These are phyloP conservation scores for Saccharomycopsis phalli DNA, from an alignment of 1,139 yeast genomes.

Conservation along the genomic window DNA sequence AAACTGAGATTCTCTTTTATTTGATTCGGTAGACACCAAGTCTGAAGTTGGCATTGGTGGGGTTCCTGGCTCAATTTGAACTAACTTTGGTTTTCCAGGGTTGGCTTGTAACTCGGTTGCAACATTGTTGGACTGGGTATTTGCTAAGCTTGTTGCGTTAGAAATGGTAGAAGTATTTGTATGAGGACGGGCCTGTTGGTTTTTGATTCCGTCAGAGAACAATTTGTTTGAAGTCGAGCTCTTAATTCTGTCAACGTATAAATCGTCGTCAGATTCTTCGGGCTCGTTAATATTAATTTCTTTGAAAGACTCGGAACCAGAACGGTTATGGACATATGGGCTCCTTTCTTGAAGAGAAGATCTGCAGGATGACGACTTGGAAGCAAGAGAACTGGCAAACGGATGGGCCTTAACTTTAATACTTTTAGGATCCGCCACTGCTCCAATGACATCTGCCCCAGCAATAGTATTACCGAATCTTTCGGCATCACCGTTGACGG, in stretches of 20 bases:
- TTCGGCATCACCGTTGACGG: conserved; percentile 9
- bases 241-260: not conserved
- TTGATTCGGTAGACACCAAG: conserved; percentile 8
- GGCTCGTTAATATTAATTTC: not conserved
- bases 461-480: conserved; percentile 3
- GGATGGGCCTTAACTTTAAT: conserved; percentile 1
- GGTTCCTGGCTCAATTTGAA: not conserved
- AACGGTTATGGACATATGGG: conserved; percentile 6
- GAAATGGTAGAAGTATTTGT: no score
- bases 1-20: conserved; percentile 17
- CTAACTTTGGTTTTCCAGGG: conserved; percentile 11
- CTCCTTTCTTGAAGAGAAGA: conserved; percentile 16
- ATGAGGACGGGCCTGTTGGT: no score
- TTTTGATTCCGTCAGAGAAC: not conserved
- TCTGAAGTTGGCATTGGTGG: not conserved
- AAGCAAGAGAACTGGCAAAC: conserved; percentile 5
- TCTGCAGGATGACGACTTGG: conserved; percentile 9
- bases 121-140: conserved; percentile 18
- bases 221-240: not conserved
- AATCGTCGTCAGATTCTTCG: conserved; percentile 1
- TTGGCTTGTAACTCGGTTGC: conserved; percentile 18
- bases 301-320: conserved; percentile 5
- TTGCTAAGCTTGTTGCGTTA: not conserved
- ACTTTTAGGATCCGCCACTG: conserved; percentile 15
- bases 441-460: conserved; percentile 21